Base-by-base conservation (phyloP, 2,329 filamentous ascomycete genomes). In the Cladobotryum mycophilum region DNA sequence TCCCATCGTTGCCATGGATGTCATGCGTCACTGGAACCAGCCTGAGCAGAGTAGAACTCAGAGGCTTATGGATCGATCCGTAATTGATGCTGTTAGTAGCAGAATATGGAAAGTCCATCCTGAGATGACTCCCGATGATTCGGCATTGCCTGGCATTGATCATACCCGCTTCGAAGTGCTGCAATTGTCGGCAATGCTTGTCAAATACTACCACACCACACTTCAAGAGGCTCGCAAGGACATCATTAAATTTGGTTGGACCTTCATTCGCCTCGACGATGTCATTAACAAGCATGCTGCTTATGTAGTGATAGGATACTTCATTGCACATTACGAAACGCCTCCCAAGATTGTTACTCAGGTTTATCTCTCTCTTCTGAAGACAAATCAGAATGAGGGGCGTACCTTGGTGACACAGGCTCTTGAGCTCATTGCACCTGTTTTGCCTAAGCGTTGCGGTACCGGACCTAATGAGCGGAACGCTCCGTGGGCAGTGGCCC, bases 191-290 rank as follows among this genome's bases (percentile, higher is more conserved):
- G 91, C 93, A 0, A 84, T 99, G 74, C 76, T 99, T 37, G 86
- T 99, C 69, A 99, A 99, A 65, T 95, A 97, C 62, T 89, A 99
- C 62, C 84, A 92, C 61, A 81, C 82, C 33, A 87, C 90, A 48
- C 80, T 99, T 1, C 88, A 95, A 58, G 93, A 97, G 61, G 85
- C 89, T 2, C 84, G 95, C 36, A 99, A 99, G 69, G 93, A 99
- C 57, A 92, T 99, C 55, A 99, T 99, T 64, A 97, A 96, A 70
- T 99, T 97, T 68, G 91, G 90, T 3, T 99, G 93, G 93, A 96
- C 91, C 15, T 97, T 96, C 64, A 99, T 99, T 61, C 84, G 89
- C 20, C 80, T 99, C n/a, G 95, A 99, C 63, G 93, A 99, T 67
- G 88, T 96, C 51, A 96, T 99, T 73, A 99, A 97, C 75, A 99